Base-by-base conservation (phyloP, 225 moss, liverwort and hornwort genomes). In the Bryum argenteum region DNA sequence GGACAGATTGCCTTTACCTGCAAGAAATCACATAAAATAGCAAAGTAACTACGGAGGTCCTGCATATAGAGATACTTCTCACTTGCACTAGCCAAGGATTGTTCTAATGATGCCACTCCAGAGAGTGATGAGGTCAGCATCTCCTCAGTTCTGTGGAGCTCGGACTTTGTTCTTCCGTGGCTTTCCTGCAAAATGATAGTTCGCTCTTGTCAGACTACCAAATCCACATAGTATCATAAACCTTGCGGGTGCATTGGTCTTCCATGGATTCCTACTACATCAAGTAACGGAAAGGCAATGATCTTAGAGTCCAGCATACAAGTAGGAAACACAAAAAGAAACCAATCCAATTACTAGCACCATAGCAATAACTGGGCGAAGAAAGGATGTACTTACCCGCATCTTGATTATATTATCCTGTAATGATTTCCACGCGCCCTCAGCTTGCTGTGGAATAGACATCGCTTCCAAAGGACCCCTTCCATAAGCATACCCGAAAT, bases 41-140 rank as follows among this genome's bases (percentile, higher is more conserved):
- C 85, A 79, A 99, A 87, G 79, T 94, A 92, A 78, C 91, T 88
- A 68, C 88, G 88, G 74, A 99, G 91, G 72, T 99, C 94, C 87
- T 99, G 98, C 98, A 99, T 94, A 75, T 91, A 94, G 70, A 99
- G 79, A 85, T 91, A 99, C 88, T 94, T 99, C 75, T 93, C 92
- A 77, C 88, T 92, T 74, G 98, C 92, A 70, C 81, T 73, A 84
- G 87, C 82, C 76, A 99, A 81, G 26, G 81, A 79, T 63, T 86
- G 82, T 78, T 94, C 94, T 69, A 99, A 76, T 52, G 91, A 76
- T 62, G 79, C 83, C 63, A 99, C 88, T 78, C 77, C 91, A 63
- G 91, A 81, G 20, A 82, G 83, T 57, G 98, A 90, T 69, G 80
- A 75, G 26, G 82, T 76, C 62, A 93, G 84, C 77, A 86, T 88